Evolutionary conservation across 495 filamentous ascomycete species (phyloP).

Genomic region (Aspergillus coremiiformis): DNA sequence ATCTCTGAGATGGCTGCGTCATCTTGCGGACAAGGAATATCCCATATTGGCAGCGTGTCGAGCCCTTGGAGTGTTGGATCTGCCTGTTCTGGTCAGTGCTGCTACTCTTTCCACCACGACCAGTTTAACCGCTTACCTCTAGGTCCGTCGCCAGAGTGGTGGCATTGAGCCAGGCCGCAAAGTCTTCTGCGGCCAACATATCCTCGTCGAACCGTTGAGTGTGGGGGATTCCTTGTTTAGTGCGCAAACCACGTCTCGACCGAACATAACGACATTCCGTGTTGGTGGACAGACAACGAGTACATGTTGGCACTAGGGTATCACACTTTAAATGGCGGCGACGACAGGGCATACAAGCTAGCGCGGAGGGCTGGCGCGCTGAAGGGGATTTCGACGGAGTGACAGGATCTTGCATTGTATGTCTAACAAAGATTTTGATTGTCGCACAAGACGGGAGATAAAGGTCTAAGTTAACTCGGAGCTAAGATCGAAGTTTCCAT

Average conservation of each 20-base stretch:
- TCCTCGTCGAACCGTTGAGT: conserved; percentile 11
- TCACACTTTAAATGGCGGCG: conserved; percentile 52
- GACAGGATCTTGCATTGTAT: conserved; percentile 6
- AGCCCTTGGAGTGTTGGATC: conserved; percentile 12
- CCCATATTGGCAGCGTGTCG: not conserved
- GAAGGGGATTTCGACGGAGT: conserved; percentile 1
- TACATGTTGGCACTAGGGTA: conserved; percentile 36
- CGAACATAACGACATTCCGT: conserved; percentile 24
- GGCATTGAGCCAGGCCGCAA: conserved; percentile 14
- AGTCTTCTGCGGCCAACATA: conserved; percentile 8
- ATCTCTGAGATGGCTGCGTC: conserved; percentile 10
- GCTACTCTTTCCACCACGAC: not conserved
- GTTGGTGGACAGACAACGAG: conserved; percentile 15
- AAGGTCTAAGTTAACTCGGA: not conserved
- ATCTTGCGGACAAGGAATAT: conserved; percentile 1
- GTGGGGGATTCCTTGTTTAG: conserved; percentile 6
- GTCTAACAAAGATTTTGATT: not conserved
- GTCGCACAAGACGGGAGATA: not conserved
- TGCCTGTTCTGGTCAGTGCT: conserved; percentile 14
- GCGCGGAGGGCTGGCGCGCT: conserved; percentile 24
- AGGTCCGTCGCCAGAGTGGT: conserved; percentile 7
- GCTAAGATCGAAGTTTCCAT: not conserved
- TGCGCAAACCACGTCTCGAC: conserved; percentile 28
- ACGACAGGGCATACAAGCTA: conserved; percentile 51
- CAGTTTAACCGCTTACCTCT: not conserved